These are phyloP conservation scores for Penicillium corylophilum DNA, from an alignment of 2,329 filamentous ascomycete genomes.

Conservation along the genomic window DNA sequence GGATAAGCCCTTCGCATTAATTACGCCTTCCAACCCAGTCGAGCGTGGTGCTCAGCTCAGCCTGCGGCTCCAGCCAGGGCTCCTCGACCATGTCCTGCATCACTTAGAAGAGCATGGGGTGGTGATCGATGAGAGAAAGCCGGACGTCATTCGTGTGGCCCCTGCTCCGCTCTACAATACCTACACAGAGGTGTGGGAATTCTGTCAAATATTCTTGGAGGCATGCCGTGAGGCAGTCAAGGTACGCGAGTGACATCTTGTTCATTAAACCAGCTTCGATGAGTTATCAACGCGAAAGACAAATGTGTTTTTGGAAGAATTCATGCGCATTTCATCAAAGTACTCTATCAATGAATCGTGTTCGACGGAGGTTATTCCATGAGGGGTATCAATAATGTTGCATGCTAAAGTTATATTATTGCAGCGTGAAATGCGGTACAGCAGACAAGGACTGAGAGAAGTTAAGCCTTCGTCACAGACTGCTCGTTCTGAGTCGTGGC, in stretches of 20 bases:
- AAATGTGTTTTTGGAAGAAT: no score
- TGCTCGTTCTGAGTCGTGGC: constrained; percentile 2
- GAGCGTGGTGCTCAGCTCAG: constrained; percentile 79
- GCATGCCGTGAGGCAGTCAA: constrained; percentile 46
- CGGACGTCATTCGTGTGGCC: constrained; percentile 79
- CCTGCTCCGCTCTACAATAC: constrained; percentile 82
- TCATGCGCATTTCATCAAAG: no score
- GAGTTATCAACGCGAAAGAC: not conserved
- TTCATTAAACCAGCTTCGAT: not conserved
- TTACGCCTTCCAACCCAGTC: constrained; percentile 68
- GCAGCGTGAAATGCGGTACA: not conserved
- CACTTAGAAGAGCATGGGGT: constrained; percentile 67
- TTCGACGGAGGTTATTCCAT: not conserved
- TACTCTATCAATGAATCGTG: not conserved
- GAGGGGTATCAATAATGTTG: not conserved
- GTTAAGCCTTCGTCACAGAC: not conserved
- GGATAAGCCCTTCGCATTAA: constrained; percentile 55
- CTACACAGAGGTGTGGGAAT: constrained; percentile 69
- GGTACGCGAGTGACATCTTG: constrained; percentile 7
- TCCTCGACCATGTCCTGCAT: constrained; percentile 67
- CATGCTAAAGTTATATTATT: constrained; percentile 3
- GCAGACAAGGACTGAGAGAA: not conserved
- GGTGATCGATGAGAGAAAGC: constrained; percentile 78
- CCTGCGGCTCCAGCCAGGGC: constrained; percentile 63
- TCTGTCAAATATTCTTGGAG: constrained; percentile 54